Conservation (phyloP, 148 eudicot genomes). For the Simmondsia chinensis region DNA sequence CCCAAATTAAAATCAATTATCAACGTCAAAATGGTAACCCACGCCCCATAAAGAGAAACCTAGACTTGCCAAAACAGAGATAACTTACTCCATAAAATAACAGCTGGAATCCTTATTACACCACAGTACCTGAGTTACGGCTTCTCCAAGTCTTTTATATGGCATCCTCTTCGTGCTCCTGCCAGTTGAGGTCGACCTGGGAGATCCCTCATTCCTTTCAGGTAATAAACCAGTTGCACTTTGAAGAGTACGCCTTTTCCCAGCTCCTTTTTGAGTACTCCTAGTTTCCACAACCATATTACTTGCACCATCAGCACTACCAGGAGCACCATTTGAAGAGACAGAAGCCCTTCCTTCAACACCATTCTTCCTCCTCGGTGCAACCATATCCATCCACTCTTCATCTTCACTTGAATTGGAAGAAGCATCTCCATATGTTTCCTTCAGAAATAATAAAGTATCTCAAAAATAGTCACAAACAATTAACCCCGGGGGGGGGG, state of each 20-base stretch:
- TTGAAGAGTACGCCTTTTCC: constrained; percentile 22
- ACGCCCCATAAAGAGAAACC: no score
- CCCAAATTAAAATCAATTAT: no score
- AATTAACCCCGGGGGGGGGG: background rate
- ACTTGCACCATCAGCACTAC: constrained; percentile 11
- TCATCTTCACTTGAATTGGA: constrained; percentile 80
- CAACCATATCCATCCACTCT: constrained; percentile 42
- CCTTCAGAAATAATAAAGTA: constrained; percentile 32
- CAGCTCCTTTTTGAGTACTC: constrained; percentile 19
- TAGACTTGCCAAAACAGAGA: no score
- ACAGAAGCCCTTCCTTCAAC: constrained; percentile 12
- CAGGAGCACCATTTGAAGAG: constrained; percentile 14
- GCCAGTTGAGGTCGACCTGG: constrained; percentile 24
- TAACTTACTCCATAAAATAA: background rate
- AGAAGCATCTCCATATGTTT: constrained; percentile 56
- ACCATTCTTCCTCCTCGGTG: constrained; percentile 23
- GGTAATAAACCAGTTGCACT: constrained; percentile 19
- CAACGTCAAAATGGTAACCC: no score
- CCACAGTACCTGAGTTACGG: constrained; percentile 49
- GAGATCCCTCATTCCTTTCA: constrained; percentile 14
- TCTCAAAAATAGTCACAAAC: constrained; percentile 1
- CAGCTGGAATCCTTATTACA: background rate
- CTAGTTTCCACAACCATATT: background rate
- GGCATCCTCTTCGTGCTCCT: constrained; percentile 25
- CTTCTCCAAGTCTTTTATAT: constrained; percentile 50